phyloP scores from a whole-genome alignment of 192 early-diverging fungal species.

The Backusella tuberculispora region DNA sequence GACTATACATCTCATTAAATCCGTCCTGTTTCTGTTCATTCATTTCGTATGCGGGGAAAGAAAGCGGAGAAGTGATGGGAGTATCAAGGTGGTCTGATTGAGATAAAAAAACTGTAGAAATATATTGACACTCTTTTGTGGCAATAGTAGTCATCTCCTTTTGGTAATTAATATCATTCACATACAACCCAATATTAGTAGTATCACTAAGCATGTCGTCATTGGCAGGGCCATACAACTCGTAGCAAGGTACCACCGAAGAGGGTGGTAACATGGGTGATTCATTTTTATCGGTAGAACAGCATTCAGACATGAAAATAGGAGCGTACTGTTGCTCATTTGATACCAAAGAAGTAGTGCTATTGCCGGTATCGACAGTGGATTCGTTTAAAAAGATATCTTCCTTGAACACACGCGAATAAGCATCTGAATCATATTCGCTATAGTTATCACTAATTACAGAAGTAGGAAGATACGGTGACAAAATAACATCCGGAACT shows the following conservation, averaged over 20 bases:
- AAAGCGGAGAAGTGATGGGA: neutral
- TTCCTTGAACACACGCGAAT: neutral
- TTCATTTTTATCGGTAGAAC: neutral
- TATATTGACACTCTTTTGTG: neutral
- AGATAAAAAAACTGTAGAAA: neutral
- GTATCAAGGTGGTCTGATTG: neutral
- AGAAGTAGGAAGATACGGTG: neutral
- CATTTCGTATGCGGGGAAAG: neutral
- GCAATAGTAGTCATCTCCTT: neutral
- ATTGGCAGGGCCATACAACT: neutral
- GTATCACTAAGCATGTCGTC: constrained; percentile 4
- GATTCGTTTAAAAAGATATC: constrained; percentile 12
- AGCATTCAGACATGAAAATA: neutral
- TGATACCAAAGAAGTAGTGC: neutral
- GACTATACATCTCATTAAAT: neutral
- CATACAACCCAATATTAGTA: neutral
- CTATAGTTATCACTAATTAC: neutral
- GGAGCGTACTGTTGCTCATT: neutral
- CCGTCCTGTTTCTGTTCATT: neutral
- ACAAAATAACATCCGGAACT: neutral
- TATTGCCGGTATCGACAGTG: neutral
- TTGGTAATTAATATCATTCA: neutral
- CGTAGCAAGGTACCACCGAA: constrained; percentile 9
- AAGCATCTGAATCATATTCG: neutral
- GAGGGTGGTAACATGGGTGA: neutral